phyloP scores from a whole-genome alignment of 148 eudicot species.

The Fallopia convolvulus region DNA sequence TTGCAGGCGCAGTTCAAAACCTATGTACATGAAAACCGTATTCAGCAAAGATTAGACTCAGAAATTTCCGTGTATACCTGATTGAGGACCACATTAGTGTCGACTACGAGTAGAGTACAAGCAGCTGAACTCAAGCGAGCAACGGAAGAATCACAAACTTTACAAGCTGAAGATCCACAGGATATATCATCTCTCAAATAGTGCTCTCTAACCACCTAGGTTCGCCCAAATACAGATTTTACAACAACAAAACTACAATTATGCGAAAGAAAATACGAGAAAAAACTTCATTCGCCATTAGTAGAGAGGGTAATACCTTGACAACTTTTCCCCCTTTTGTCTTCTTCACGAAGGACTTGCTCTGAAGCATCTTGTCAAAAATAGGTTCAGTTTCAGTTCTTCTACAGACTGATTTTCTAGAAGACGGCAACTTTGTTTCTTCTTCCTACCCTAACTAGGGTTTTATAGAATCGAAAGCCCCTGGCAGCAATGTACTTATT shows the following conservation, averaged over 20 bases:
- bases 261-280: neutral
- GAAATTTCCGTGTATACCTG: conserved; percentile 37
- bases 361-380: conserved; percentile 53
- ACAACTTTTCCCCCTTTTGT: conserved; percentile 76
- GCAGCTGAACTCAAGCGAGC: conserved; percentile 53
- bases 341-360: conserved; percentile 60
- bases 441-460: too few species aligned
- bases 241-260: conserved; percentile 11
- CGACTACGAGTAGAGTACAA: conserved; percentile 54
- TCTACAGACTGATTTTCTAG: too few species aligned
- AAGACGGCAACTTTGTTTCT: too few species aligned
- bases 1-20: neutral
- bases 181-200: conserved; percentile 90
- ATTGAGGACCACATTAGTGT: conserved; percentile 89
- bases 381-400: too few species aligned
- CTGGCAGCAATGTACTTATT: too few species aligned
- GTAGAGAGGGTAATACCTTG: conserved; percentile 37
- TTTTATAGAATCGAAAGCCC: too few species aligned
- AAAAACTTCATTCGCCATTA: neutral
- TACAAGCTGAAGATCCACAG: conserved; percentile 70
- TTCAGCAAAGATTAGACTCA: neutral
- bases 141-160: conserved; percentile 45
- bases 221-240: neutral
- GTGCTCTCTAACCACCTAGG: conserved; percentile 81
- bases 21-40: neutral